Base-by-base conservation (phyloP, 108 stramenopile genomes). In the Pseudonitzschia multistriata region DNA sequence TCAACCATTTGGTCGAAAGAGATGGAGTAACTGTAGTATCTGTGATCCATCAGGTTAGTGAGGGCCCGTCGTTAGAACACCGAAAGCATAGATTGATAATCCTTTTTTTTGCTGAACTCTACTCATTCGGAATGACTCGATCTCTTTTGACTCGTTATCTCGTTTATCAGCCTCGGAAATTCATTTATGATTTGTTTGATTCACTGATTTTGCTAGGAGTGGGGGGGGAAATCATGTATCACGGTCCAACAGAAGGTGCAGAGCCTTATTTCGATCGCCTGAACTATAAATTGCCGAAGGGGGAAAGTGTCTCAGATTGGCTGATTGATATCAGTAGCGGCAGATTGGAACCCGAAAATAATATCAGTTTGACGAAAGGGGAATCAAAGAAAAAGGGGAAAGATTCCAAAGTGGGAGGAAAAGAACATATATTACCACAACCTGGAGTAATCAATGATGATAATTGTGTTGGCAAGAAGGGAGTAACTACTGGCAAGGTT, bases 181-280 rank as follows among this genome's bases (percentile, higher is more conserved):
- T 71, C 40, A 88, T 93, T 59, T 95, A 84, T 67, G 79, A 86
- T 50, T 72, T 80, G 74, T 95, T 93, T 68, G 91, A 95, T 68
- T 62, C 64, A n/a, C 54, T 95, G 48, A 79, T 91, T 24, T 75
- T 95, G n/a, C 83, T 95, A 10, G 80, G 75, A 28, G 74, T 75
- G 2, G 85, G 85, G 13, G 85, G 85, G 4, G 35, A 73, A 19
- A 78, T 78, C 67, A 82, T 83, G 25, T 86, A 78, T 53, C 72
- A 77, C 39, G 85, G 85, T 37, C 71, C 74, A 2, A 67, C 70
- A 15, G 35, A 17, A 5, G 66, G 48, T 17, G 77, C 71, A 28
- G 49, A 75, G 42, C 31, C 28, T 3, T 78, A 78, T 56, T 82
- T 82, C 62, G 34, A 36, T 17, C 25, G 29, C 6, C 42, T 74